Evolutionary conservation across 169 alveolate genomes (phyloP), one percentile per base, ranked within the genome.

Genomic region (Pseudocohnilembus persalinus): DNA sequence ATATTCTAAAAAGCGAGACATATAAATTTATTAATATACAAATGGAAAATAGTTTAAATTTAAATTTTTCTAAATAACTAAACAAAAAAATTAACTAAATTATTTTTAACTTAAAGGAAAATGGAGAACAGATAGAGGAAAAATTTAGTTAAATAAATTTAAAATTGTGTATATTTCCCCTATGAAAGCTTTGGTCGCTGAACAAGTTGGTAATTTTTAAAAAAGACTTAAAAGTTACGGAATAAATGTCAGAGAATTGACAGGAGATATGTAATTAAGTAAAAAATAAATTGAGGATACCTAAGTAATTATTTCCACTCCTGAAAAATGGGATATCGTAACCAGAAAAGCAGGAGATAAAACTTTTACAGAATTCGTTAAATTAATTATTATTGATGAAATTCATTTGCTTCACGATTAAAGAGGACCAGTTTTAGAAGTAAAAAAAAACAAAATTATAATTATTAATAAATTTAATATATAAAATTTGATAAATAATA

Each of bases 321-420:
- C 99, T 0, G 99, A 99, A 91, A 99, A 99, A 92, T 99, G 99
- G 99, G 99, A 99, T 93, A 98, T 99, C 63, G 96, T 99, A 72
- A 99, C 99, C 34, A 93, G 99, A 81, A 98, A 98, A 87, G 94
- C 99, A 73, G 99, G 99, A 29, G 99, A 98, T 86, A 97, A 97
- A 87, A 94, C 97, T 65, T 98, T 88, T 94, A 93, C 98, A 35
- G 98, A 98, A 81, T 92, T 95, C 83, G 98, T 99, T 34, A 99
- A 98, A 91, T 95, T 99, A 73, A 95, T 99, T 63, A 99, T 99
- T 88, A 97, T 99, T 86, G 99, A 99, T 91, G 99, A 99, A 93
- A 96, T 99, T 63, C 99, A 99, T 92, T 93, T 99, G 90, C 96
- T 99, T 31, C 99, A 99, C 91, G 99, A 99, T 94, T 89, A 92